Evolutionary conservation across 83 land plant species (phyloP).

Genomic region (Larix sibirica): DNA sequence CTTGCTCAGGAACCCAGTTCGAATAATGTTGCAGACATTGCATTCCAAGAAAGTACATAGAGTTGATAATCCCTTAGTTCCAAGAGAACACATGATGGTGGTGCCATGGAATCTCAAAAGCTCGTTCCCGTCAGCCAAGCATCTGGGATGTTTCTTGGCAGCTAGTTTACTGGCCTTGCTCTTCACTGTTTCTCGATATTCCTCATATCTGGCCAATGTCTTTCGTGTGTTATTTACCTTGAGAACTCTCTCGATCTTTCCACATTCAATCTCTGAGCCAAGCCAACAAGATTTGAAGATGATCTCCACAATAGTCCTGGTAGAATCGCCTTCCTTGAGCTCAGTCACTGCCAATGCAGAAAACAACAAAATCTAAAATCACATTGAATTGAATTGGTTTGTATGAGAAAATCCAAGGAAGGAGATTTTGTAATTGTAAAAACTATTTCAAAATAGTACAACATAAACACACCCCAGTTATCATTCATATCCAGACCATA

Average conservation of each 20-base stretch:
- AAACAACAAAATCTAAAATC: too few relatives aligned
- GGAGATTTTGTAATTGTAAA: too few relatives aligned
- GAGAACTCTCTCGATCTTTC: slow-evolving; percentile 78
- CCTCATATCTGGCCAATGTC: slow-evolving; percentile 74
- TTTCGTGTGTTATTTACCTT: slow-evolving; percentile 74
- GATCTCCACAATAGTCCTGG: slow-evolving; percentile 85
- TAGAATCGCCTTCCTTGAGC: slow-evolving; percentile 74
- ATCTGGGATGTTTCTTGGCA: slow-evolving; percentile 69
- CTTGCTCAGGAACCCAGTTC: slow-evolving; percentile 49
- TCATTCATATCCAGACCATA: too few relatives aligned
- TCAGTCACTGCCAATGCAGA: slow-evolving; percentile 57
- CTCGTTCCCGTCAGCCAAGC: slow-evolving; percentile 89
- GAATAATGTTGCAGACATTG: slow-evolving; percentile 61
- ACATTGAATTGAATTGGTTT: too few relatives aligned
- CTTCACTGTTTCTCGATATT: slow-evolving; percentile 71
- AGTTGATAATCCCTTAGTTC: slow-evolving; percentile 52
- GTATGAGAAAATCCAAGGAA: too few relatives aligned
- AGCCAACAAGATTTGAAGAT: slow-evolving; percentile 91
- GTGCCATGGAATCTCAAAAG: slow-evolving; percentile 80
- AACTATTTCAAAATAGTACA: too few relatives aligned
- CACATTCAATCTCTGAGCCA: slow-evolving; percentile 41
- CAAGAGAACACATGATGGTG: slow-evolving; percentile 61
- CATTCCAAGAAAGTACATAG: slow-evolving; percentile 52
- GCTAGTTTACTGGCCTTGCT: slow-evolving; percentile 42
- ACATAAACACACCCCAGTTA: too few relatives aligned